Conservation (phyloP, 1,284 basidiomycete species). For the Bjerkandera adusta region DNA sequence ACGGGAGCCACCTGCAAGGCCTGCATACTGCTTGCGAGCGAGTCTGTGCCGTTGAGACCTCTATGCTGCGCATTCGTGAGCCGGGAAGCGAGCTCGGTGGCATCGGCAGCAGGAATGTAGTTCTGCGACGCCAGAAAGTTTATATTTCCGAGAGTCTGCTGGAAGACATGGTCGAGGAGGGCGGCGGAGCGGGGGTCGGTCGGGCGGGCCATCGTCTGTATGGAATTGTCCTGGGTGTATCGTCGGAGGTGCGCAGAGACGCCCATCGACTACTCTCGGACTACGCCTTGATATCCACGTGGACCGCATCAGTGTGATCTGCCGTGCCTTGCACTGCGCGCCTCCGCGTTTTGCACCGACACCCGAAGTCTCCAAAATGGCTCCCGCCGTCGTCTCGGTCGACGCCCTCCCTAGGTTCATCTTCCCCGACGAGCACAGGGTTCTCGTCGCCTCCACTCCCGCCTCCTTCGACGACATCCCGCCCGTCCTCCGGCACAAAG, state of each 20-base stretch:
- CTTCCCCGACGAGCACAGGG: slow-evolving; percentile 66
- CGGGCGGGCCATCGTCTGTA: slow-evolving; percentile 16
- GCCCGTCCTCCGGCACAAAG: slow-evolving; percentile 70
- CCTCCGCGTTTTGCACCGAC: neutral
- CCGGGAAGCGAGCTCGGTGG: slow-evolving; percentile 47
- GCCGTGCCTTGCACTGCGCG: neutral
- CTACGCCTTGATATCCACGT: too few relatives aligned
- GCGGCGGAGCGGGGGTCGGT: slow-evolving; percentile 32
- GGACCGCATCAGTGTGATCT: neutral
- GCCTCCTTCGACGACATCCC: slow-evolving; percentile 79
- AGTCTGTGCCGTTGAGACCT: slow-evolving; percentile 2
- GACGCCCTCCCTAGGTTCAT: slow-evolving; percentile 53
- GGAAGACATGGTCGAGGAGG: slow-evolving; percentile 53
- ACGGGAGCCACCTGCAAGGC: slow-evolving; percentile 18
- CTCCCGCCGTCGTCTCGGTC: slow-evolving; percentile 38
- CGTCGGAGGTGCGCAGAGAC: too few relatives aligned
- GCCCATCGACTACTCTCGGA: too few relatives aligned
- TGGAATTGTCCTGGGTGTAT: too few relatives aligned
- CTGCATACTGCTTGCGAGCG: slow-evolving; percentile 16
- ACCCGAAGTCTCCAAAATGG: slow-evolving; percentile 18
- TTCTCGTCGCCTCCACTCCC: slow-evolving; percentile 73
- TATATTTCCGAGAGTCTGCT: slow-evolving; percentile 62
- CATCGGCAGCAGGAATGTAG: slow-evolving; percentile 53
- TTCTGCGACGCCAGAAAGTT: slow-evolving; percentile 59
- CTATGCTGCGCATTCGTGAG: slow-evolving; percentile 28